Evolutionary conservation across 352 stramenopile genomes (phyloP), one percentile per base, ranked within the genome.

Genomic region (Globisporangium rhizosaccharum): DNA sequence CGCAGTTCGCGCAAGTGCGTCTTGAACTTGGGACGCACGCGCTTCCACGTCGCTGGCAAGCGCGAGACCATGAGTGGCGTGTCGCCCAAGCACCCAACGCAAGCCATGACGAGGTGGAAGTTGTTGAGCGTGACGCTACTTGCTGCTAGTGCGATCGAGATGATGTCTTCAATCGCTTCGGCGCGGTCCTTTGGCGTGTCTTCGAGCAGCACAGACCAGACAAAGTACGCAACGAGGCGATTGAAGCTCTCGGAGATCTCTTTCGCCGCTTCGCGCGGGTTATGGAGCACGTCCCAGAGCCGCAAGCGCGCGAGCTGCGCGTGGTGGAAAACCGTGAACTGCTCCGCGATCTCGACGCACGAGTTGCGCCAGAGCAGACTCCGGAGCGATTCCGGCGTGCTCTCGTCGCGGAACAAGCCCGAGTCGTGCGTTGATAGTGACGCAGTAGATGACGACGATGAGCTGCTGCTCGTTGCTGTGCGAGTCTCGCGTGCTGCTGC

Each of bases 91-190:
- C 82, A 89, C 6, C 82, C 82, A 0, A 92, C 78, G 26, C 82
- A 90, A 10, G 73, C 78, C 82, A 92, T 90, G 20, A 88, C 76
- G n/a, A 92, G 60, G 56, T 88, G 75, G 50, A 90, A 92, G 50
- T 90, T 92, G 63, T 79, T 76, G 30, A 90, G 57, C 8, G 71
- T 65, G 18, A 78, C 52, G 23, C 53, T 61, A 47, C 66, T 77
- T 6, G 78, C 75, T 4, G 67, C 66, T 10, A 76, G 63, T 1
- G 82, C 82, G 47, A 90, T 83, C 3, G 72, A 70, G 44, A 89
- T 87, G 53, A 92, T 88, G 23, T 71, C 62, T 46, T 90, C 82
- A 33, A 92, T 90, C 26, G 75, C 76, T 20, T 89, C 74, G 15
- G 82, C 82, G 5, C 82, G 76, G 33, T 88, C 75, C 47, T 87